phyloP scores from a whole-genome alignment of 495 filamentous ascomycete genomes.

The Hypoxylon crocopeplum region DNA sequence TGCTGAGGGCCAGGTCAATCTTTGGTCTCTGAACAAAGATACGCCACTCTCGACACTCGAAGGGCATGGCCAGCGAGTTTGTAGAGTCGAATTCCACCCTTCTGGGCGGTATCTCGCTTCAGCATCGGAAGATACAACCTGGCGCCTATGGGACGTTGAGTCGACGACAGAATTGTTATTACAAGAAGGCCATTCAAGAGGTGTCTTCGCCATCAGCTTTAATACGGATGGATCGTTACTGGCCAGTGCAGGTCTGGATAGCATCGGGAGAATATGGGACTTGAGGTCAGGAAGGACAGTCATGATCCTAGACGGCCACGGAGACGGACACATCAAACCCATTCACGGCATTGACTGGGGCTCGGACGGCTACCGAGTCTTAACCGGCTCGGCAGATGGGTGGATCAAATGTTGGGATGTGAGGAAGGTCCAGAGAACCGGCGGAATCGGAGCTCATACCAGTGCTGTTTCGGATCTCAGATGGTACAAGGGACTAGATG shows the following conservation, averaged over 20 bases:
- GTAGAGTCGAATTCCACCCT: slow-evolving; percentile 92
- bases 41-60: slow-evolving; percentile 83
- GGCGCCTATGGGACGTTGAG: slow-evolving; percentile 94
- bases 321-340: slow-evolving; percentile 91
- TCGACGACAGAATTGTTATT: slow-evolving; percentile 82
- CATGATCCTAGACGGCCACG: slow-evolving; percentile 84
- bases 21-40: slow-evolving; percentile 88
- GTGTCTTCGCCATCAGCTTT: slow-evolving; percentile 87
- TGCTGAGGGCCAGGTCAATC: slow-evolving; percentile 85
- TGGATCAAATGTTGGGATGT: slow-evolving; percentile 99
- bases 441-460: slow-evolving; percentile 88
- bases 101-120: slow-evolving; percentile 90
- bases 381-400: slow-evolving; percentile 91
- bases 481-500: slow-evolving; percentile 88
- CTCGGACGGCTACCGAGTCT: slow-evolving; percentile 83
- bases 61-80: slow-evolving; percentile 87
- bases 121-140: slow-evolving; percentile 94
- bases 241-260: slow-evolving; percentile 89
- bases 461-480: slow-evolving; percentile 90
- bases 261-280: slow-evolving; percentile 96
- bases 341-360: slow-evolving; percentile 94
- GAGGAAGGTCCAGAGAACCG: slow-evolving; percentile 80
- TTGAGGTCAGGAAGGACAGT: slow-evolving; percentile 91
- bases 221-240: slow-evolving; percentile 90
- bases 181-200: slow-evolving; percentile 93